Percentiles rank a stretch among this genome's conserved stretches.
phyloP scores from a whole-genome alignment of 495 filamentous ascomycete genomes.

The Lasiosphaeria miniovina region DNA sequence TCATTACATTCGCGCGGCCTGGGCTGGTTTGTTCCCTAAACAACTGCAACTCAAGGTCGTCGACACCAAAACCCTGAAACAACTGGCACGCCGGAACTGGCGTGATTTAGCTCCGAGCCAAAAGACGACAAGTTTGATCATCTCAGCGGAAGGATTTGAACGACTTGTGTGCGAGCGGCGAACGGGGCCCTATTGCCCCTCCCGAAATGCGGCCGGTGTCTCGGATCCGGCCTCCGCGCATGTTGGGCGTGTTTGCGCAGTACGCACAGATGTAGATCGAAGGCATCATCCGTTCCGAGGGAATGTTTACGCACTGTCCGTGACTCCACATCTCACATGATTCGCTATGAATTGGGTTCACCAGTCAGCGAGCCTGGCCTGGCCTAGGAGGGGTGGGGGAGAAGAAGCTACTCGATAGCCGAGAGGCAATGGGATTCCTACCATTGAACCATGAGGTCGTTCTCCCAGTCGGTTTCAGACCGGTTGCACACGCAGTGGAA shows the following conservation, averaged over 20 bases:
- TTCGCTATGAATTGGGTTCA: slow-evolving; percentile 50
- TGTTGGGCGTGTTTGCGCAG: slow-evolving; percentile 71
- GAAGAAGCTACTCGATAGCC: background rate
- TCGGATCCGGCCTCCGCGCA: slow-evolving; percentile 62
- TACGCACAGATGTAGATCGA: slow-evolving; percentile 77
- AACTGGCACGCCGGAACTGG: too few relatives aligned
- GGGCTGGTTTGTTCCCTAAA: too few relatives aligned
- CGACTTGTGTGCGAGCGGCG: slow-evolving; percentile 54
- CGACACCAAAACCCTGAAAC: too few relatives aligned
- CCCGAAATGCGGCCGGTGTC: slow-evolving; percentile 44
- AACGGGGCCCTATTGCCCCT: background rate
- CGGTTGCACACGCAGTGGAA: slow-evolving; percentile 75
- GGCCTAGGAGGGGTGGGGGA: background rate
- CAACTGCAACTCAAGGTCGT: too few relatives aligned
- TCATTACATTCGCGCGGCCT: too few relatives aligned
- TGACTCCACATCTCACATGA: slow-evolving; percentile 87
- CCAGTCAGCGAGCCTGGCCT: slow-evolving; percentile 8
- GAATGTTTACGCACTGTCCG: slow-evolving; percentile 68
- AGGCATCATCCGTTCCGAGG: slow-evolving; percentile 59
- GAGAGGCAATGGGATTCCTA: slow-evolving; percentile 32
- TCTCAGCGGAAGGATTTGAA: slow-evolving; percentile 53
- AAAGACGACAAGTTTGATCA: too few relatives aligned
- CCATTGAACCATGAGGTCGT: slow-evolving; percentile 83
- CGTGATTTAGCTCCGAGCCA: too few relatives aligned
- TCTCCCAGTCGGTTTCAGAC: slow-evolving; percentile 42